Conservation (phyloP, 495 filamentous ascomycete genomes). For the Xylaria flabelliformis region DNA sequence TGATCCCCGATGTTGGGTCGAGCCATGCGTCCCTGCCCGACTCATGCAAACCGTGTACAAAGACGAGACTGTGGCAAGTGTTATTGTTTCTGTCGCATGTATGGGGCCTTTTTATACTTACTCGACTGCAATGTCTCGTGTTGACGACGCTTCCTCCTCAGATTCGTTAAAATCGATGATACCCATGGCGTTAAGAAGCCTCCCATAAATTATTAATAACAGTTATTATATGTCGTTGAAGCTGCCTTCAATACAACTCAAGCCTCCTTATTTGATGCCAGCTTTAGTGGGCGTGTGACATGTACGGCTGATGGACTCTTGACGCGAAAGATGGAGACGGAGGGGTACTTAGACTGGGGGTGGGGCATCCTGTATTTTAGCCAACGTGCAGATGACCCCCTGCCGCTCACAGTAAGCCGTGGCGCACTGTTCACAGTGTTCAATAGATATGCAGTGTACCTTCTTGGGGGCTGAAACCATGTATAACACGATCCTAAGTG, state of each 20-base stretch:
- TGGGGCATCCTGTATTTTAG: background rate
- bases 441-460: background rate
- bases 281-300: background rate
- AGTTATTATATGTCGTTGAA: background rate
- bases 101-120: background rate
- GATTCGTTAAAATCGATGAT: conserved; percentile 8
- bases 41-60: conserved; percentile 16
- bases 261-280: background rate
- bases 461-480: background rate
- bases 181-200: conserved; percentile 7
- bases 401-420: background rate
- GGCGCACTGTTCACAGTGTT: conserved; percentile 1
- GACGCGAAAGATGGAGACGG: background rate
- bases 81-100: background rate
- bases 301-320: background rate
- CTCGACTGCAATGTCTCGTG: background rate
- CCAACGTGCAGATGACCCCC: background rate
- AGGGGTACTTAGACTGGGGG: background rate
- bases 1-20: background rate
- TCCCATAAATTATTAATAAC: background rate
- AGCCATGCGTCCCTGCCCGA: conserved; percentile 1
- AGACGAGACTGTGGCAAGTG: conserved; percentile 8
- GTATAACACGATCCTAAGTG: background rate
- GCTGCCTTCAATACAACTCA: background rate
- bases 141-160: conserved; percentile 5